These are phyloP conservation scores for Cucurbita pepo DNA, from an alignment of 306 rosid genomes.

Conservation along the genomic window DNA sequence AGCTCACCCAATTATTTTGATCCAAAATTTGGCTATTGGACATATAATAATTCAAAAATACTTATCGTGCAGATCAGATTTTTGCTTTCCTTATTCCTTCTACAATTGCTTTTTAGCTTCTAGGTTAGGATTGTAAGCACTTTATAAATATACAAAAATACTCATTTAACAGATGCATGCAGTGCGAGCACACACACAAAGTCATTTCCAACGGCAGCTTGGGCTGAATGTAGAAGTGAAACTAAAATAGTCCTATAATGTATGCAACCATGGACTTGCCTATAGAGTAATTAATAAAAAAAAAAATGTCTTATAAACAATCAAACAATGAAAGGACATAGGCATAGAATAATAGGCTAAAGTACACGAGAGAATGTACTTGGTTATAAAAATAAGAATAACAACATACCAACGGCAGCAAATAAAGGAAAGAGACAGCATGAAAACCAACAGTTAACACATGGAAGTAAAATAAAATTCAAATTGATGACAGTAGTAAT, in stretches of 20 bases:
- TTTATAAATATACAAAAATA: too few relatives aligned
- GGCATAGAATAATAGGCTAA: neutral
- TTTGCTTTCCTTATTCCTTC: too few relatives aligned
- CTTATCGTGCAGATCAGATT: too few relatives aligned
- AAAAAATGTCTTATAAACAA: neutral
- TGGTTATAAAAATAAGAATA: neutral
- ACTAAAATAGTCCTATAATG: neutral
- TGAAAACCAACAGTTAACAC: neutral
- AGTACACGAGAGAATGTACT: neutral
- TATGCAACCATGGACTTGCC: neutral
- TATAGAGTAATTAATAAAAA: neutral
- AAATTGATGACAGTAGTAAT: neutral
- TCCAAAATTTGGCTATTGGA: too few relatives aligned
- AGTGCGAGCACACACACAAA: neutral
- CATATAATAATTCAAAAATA: too few relatives aligned
- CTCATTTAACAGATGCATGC: too few relatives aligned
- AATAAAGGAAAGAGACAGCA: neutral
- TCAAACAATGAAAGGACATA: neutral
- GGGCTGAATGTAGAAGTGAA: neutral
- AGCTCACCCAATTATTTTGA: too few relatives aligned
- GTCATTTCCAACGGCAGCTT: neutral
- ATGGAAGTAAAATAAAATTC: neutral
- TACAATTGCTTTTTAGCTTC: too few relatives aligned
- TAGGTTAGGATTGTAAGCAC: too few relatives aligned
- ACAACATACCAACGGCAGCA: neutral